phyloP scores from a whole-genome alignment of 139 green algal genomes.

The Eudorina sp. region DNA sequence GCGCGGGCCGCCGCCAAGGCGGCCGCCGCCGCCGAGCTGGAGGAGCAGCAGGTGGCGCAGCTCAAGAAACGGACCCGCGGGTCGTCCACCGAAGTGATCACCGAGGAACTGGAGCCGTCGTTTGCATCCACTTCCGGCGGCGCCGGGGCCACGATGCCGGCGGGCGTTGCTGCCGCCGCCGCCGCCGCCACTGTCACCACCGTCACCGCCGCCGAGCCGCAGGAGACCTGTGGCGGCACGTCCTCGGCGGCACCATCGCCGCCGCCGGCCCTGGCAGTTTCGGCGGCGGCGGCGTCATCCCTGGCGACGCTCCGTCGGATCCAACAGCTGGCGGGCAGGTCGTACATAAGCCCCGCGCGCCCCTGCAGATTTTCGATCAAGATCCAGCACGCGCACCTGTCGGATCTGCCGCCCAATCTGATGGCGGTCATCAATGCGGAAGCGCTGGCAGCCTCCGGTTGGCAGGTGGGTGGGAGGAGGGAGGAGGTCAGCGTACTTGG shows the following conservation, averaged over 20 bases:
- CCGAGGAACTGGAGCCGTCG: too few species aligned
- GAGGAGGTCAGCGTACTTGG: too few species aligned
- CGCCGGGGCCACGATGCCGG: too few species aligned
- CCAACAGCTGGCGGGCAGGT: neutral
- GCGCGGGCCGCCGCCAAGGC: neutral
- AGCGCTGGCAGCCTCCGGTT: neutral
- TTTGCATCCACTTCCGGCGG: too few species aligned
- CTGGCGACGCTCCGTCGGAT: neutral
- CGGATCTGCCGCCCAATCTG: slow-evolving; percentile 27
- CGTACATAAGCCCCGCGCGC: slow-evolving; percentile 17
- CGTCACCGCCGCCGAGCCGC: neutral
- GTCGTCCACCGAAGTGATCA: too few species aligned
- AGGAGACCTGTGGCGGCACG: neutral
- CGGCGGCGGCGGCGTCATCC: neutral
- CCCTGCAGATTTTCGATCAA: slow-evolving; percentile 26
- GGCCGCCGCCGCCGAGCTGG: neutral
- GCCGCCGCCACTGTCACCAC: neutral
- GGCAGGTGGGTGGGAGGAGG: slow-evolving; percentile 14
- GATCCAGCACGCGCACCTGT: slow-evolving; percentile 13
- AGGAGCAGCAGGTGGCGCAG: neutral
- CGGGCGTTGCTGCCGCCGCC: neutral
- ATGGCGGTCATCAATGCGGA: neutral
- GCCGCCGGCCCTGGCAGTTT: neutral
- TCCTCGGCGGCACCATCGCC: too few species aligned
- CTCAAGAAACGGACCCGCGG: too few species aligned